Percentiles rank a stretch among this genome's conserved stretches.
These are phyloP conservation scores for Seiridium cupressi DNA, from an alignment of 2,329 filamentous ascomycete genomes.

Conservation along the genomic window DNA sequence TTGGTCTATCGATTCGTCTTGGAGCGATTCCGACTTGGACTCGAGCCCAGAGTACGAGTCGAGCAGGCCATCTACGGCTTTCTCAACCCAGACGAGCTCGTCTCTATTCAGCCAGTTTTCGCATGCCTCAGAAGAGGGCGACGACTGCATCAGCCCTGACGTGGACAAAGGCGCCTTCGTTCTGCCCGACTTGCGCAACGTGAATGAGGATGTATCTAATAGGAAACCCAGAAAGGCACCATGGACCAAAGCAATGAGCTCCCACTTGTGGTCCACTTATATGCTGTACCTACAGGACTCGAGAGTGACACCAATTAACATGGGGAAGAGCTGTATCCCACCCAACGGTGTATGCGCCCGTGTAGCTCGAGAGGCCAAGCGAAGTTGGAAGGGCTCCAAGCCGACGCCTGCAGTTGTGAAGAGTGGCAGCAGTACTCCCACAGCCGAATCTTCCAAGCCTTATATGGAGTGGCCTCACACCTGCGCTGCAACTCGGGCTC, in stretches of 20 bases:
- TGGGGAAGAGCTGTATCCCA: constrained; percentile 62
- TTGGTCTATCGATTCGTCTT: constrained; percentile 56
- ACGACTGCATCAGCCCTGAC: constrained; percentile 52
- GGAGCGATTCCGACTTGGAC: constrained; percentile 50
- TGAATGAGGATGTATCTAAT: constrained; percentile 8
- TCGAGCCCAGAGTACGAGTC: constrained; percentile 59
- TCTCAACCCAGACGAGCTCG: constrained; percentile 57
- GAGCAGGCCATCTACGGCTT: constrained; percentile 58
- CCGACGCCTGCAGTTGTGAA: constrained; percentile 31
- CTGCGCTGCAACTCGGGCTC: constrained; percentile 58
- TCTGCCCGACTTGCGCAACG: constrained; percentile 12
- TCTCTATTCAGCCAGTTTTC: constrained; percentile 59
- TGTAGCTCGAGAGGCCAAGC: constrained; percentile 64
- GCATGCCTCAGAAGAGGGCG: constrained; percentile 53
- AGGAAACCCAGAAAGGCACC: constrained; percentile 47
- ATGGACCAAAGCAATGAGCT: constrained; percentile 65
- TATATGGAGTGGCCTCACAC: constrained; percentile 65
- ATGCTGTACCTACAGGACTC: constrained; percentile 65
- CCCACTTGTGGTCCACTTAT: constrained; percentile 66
- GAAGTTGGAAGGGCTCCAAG: constrained; percentile 65
- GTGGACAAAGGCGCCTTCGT: constrained; percentile 34
- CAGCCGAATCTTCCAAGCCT: constrained; percentile 41
- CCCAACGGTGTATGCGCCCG: constrained; percentile 64
- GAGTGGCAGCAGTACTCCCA: constrained; percentile 57
- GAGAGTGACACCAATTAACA: constrained; percentile 63